phyloP scores from a whole-genome alignment of 2,329 filamentous ascomycete genomes.

The Cordyceps fumosorosea region DNA sequence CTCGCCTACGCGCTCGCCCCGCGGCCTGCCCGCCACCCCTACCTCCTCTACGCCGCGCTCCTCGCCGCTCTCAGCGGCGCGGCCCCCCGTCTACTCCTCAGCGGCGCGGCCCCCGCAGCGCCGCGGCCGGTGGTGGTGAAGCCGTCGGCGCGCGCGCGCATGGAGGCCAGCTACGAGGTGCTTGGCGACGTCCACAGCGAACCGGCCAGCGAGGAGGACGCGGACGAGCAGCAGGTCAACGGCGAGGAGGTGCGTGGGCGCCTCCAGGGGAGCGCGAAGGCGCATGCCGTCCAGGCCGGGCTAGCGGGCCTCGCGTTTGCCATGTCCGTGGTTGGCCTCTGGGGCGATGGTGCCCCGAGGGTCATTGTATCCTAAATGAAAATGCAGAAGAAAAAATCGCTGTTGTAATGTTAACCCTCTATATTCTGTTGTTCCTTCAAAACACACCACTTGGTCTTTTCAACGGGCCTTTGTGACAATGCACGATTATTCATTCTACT shows the following conservation, averaged over 20 bases:
- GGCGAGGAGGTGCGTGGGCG: conserved; percentile 55
- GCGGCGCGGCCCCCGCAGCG: conserved; percentile 12
- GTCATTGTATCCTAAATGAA: conserved; percentile 26
- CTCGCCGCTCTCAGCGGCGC: conserved; percentile 58
- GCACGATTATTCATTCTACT: conserved; percentile 1
- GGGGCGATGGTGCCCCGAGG: conserved; percentile 51
- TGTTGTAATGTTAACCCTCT: neutral
- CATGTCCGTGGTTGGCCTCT: conserved; percentile 58
- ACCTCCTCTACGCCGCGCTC: conserved; percentile 77
- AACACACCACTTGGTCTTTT: neutral
- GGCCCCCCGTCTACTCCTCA: conserved; percentile 37
- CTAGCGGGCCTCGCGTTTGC: conserved; percentile 51
- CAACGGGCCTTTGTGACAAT: neutral
- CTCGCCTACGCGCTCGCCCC: conserved; percentile 75
- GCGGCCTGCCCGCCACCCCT: conserved; percentile 71
- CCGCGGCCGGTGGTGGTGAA: conserved; percentile 14
- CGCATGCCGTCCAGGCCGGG: conserved; percentile 47
- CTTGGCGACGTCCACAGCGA: conserved; percentile 49
- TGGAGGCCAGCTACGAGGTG: conserved; percentile 69
- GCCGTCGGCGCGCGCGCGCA: conserved; percentile 29
- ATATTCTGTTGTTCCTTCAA: neutral
- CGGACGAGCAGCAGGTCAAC: conserved; percentile 43
- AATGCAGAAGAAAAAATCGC: neutral
- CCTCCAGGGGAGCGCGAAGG: conserved; percentile 49
- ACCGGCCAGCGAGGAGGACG: conserved; percentile 44